A percentile compares a stretch with the other conserved stretches of the same genome.
Conservation (phyloP, 805 yeast genomes). For the Candida verbasci region DNA sequence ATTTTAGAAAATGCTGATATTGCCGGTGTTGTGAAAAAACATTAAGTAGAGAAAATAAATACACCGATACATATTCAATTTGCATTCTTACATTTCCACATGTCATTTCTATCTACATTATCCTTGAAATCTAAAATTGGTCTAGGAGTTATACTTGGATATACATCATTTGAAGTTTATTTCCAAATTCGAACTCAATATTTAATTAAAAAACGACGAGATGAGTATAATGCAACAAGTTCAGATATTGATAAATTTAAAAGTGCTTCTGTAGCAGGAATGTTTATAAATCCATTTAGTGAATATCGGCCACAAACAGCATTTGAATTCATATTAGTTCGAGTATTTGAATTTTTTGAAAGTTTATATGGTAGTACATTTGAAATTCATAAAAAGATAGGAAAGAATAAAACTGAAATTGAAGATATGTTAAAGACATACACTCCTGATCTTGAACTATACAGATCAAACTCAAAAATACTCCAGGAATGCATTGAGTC, state of each 20-base stretch:
- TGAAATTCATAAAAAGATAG: slow-evolving; percentile 37
- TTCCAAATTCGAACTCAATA: slow-evolving; percentile 51
- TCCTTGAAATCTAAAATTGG: slow-evolving; percentile 36
- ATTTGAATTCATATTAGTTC: slow-evolving; percentile 74
- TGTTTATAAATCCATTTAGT: slow-evolving; percentile 85
- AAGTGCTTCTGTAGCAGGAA: slow-evolving; percentile 55
- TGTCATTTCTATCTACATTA: slow-evolving; percentile 11
- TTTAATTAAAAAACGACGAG: slow-evolving; percentile 46
- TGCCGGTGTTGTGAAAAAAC: slow-evolving; percentile 88
- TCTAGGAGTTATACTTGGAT: slow-evolving; percentile 44
- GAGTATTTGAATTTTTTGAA: slow-evolving; percentile 69
- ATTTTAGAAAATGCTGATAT: slow-evolving; percentile 73
- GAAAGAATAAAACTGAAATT: slow-evolving; percentile 52
- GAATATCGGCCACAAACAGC: slow-evolving; percentile 89
- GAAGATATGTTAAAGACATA: slow-evolving; percentile 55
- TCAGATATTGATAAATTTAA: slow-evolving; percentile 20
- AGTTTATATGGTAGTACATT: slow-evolving; percentile 37
- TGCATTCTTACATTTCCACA: not conserved
- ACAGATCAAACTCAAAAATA: slow-evolving; percentile 30
- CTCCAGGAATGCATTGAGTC: slow-evolving; percentile 22
- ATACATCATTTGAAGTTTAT: slow-evolving; percentile 62
- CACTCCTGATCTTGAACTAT: slow-evolving; percentile 50
- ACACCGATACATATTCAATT: not conserved
- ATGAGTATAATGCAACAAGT: slow-evolving; percentile 16
- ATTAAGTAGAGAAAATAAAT: slow-evolving; percentile 30